Percentiles rank a stretch among this genome's conserved stretches.
Evolutionary conservation across 192 early-diverging fungal species (phyloP).

Genomic region (Gigaspora rosea): DNA sequence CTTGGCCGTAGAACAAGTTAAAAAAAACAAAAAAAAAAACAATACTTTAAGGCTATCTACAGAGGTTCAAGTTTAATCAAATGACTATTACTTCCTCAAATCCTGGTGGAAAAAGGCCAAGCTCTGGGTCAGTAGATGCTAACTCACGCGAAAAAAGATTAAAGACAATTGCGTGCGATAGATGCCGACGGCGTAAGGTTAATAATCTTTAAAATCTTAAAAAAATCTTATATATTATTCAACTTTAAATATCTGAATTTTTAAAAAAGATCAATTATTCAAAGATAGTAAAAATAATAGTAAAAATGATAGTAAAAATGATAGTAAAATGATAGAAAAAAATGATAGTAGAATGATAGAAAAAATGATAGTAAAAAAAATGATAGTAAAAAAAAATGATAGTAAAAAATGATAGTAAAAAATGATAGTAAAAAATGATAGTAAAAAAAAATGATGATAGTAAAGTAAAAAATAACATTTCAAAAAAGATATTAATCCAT

Average conservation of each 20-base stretch:
- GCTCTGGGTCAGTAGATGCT: background rate
- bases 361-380: too few relatives aligned
- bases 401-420: too few relatives aligned
- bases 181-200: conserved; percentile 23
- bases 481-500: background rate
- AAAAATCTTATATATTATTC: background rate
- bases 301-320: too few relatives aligned
- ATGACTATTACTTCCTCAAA: background rate
- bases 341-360: too few relatives aligned
- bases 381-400: too few relatives aligned
- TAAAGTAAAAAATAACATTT: background rate
- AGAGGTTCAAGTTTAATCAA: background rate
- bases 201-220: background rate
- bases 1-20: too few relatives aligned
- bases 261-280: background rate
- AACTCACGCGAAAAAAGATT: conserved; percentile 17
- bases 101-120: conserved; percentile 15
- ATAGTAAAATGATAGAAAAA: too few relatives aligned
- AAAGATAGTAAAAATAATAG: background rate
- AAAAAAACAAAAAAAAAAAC: background rate
- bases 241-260: background rate
- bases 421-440: too few relatives aligned
- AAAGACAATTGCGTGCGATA: conserved; percentile 32
- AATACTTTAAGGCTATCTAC: background rate
- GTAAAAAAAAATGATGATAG: too few relatives aligned